Evolutionary conservation across 805 yeast genomes (phyloP).

Genomic region (Sugiyamaella marilandica): DNA sequence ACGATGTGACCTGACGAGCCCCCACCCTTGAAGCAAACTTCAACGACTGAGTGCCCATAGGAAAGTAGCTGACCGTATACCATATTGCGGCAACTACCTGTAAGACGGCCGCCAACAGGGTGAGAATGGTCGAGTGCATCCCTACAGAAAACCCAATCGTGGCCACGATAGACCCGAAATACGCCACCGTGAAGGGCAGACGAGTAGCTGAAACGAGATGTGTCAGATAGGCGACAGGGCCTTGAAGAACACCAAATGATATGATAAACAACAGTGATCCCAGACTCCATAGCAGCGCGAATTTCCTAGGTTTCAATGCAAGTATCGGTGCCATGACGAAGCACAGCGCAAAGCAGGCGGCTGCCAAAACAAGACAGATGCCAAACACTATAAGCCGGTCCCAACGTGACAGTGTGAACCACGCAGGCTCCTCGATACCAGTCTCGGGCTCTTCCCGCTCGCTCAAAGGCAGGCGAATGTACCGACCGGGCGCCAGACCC

Average conservation of each 20-base stretch:
- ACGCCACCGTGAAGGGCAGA: constrained; percentile 72
- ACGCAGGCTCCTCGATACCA: constrained; percentile 35
- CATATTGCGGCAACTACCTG: constrained; percentile 86
- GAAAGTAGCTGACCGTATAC: constrained; percentile 90
- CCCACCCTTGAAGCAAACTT: constrained; percentile 55
- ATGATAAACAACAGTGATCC: constrained; percentile 83
- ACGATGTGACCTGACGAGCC: constrained; percentile 45
- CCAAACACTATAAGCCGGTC: constrained; percentile 77
- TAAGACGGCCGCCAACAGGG: constrained; percentile 66
- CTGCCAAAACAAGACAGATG: constrained; percentile 68
- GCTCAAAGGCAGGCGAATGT: constrained; percentile 21
- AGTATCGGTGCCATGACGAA: constrained; percentile 83
- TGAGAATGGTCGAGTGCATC: constrained; percentile 65
- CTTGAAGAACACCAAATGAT: constrained; percentile 88
- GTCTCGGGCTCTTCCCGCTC: constrained; percentile 22
- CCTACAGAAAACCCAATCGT: constrained; percentile 80
- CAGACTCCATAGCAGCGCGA: constrained; percentile 80
- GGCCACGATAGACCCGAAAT: constrained; percentile 70
- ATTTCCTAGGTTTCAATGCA: constrained; percentile 84
- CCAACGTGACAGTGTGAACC: constrained; percentile 53
- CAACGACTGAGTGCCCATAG: constrained; percentile 83
- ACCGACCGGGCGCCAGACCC: constrained; percentile 6
- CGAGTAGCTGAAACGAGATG: constrained; percentile 75
- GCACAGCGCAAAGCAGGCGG: constrained; percentile 77
- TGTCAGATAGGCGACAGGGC: constrained; percentile 72